Evolutionary conservation across 352 stramenopile genomes (phyloP).

Genomic region (Phytophthora europaea): DNA sequence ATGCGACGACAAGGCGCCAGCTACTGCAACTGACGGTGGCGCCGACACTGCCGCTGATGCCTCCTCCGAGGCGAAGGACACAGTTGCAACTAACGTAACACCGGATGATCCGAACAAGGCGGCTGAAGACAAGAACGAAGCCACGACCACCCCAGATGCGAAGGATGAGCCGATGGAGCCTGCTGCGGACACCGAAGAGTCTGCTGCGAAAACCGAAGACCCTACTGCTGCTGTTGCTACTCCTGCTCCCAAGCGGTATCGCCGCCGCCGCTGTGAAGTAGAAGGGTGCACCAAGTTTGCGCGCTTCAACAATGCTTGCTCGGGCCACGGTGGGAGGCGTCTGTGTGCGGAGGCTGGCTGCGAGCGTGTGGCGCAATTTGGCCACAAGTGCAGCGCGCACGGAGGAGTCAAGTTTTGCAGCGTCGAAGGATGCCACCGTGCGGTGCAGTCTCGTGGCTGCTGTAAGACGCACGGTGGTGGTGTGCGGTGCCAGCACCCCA

Average conservation of each 20-base stretch:
- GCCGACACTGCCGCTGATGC: background rate
- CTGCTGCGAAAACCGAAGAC: slow-evolving; percentile 3
- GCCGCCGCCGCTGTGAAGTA: slow-evolving; percentile 72
- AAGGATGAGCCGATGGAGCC: slow-evolving; percentile 9
- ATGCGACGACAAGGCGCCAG: slow-evolving; percentile 10
- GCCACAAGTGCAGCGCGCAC: slow-evolving; percentile 85
- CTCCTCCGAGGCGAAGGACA: slow-evolving; percentile 3
- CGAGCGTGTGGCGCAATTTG: slow-evolving; percentile 79
- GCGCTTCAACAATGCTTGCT: slow-evolving; percentile 84
- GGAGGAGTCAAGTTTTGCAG: slow-evolving; percentile 83
- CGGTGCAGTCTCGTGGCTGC: slow-evolving; percentile 85
- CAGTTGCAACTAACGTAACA: slow-evolving; percentile 4
- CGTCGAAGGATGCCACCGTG: slow-evolving; percentile 72
- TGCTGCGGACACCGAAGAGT: background rate
- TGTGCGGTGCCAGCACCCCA: slow-evolving; percentile 80
- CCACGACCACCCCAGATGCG: background rate
- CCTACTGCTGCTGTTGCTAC: background rate
- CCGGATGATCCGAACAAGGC: slow-evolving; percentile 7
- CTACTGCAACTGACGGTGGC: slow-evolving; percentile 9
- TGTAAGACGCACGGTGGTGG: slow-evolving; percentile 91
- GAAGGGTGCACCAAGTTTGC: slow-evolving; percentile 80
- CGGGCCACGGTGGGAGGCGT: slow-evolving; percentile 75
- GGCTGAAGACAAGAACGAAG: slow-evolving; percentile 5
- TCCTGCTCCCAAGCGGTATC: slow-evolving; percentile 60
- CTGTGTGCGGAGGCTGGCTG: slow-evolving; percentile 77